Percentiles rank a stretch among this genome's conserved stretches.
These are phyloP conservation scores for Nemania diffusa DNA, from an alignment of 2,329 filamentous ascomycete species.

Conservation along the genomic window DNA sequence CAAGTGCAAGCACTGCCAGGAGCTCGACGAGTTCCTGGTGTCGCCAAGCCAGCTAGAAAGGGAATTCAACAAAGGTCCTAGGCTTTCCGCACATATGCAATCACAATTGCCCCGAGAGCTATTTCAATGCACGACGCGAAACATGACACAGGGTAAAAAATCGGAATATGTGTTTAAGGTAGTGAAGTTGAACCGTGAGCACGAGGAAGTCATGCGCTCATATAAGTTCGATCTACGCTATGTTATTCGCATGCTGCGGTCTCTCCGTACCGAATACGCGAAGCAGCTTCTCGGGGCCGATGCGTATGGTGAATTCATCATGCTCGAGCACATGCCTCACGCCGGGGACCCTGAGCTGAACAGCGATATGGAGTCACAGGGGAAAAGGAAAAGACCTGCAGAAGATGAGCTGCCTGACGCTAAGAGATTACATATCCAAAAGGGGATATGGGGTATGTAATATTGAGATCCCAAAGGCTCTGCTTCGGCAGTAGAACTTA, in stretches of 20 bases:
- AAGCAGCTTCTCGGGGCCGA: slow-evolving; percentile 8
- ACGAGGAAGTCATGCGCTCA: neutral
- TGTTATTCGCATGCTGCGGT: neutral
- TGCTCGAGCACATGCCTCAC: neutral
- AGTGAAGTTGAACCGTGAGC: slow-evolving; percentile 6
- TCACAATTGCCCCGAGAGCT: slow-evolving; percentile 7
- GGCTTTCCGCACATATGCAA: slow-evolving; percentile 7
- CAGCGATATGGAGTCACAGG: too few relatives aligned
- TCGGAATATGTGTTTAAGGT: neutral
- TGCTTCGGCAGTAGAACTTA: too few relatives aligned
- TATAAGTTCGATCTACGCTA: neutral
- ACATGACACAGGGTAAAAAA: neutral
- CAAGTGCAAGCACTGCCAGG: slow-evolving; percentile 19
- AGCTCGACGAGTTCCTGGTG: slow-evolving; percentile 21
- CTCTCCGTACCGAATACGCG: slow-evolving; percentile 14
- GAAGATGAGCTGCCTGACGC: too few relatives aligned
- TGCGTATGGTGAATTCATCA: slow-evolving; percentile 1
- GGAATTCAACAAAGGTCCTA: neutral
- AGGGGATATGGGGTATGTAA: too few relatives aligned
- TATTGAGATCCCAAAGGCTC: too few relatives aligned
- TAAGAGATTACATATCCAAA: too few relatives aligned
- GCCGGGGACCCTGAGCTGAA: neutral
- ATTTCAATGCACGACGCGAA: neutral
- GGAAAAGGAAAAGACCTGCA: too few relatives aligned
- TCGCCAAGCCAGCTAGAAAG: neutral